These are phyloP conservation scores for Sporisorium exsertum DNA, from an alignment of 1,284 basidiomycete species.

Conservation along the genomic window DNA sequence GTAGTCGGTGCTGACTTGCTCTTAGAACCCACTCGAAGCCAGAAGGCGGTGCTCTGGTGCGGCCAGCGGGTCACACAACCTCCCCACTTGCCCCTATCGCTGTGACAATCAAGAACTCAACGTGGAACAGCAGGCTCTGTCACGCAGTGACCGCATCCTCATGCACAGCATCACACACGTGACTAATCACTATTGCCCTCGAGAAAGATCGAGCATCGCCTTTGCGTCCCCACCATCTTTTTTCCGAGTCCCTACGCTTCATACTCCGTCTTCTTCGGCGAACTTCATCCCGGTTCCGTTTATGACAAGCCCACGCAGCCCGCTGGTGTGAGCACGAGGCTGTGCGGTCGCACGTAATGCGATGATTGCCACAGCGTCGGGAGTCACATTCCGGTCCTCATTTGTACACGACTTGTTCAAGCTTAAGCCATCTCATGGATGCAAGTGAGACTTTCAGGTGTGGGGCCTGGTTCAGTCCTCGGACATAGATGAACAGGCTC, in stretches of 20 bases:
- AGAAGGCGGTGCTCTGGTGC: not conserved
- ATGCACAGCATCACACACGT: not conserved
- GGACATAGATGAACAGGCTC: too few species aligned
- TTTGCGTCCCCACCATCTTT: conserved; percentile 1
- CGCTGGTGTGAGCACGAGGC: not conserved
- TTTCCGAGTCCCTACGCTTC: not conserved
- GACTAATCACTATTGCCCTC: not conserved
- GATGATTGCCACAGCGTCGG: not conserved
- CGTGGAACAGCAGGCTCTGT: not conserved
- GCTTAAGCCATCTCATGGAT: not conserved
- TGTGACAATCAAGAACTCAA: too few species aligned
- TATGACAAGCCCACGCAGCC: not conserved
- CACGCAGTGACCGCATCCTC: not conserved
- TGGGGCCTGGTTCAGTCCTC: too few species aligned
- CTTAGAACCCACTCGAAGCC: not conserved
- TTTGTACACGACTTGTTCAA: not conserved
- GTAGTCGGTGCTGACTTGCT: not conserved
- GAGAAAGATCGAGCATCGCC: not conserved
- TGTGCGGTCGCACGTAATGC: not conserved
- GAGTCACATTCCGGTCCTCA: not conserved
- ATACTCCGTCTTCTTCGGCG: not conserved
- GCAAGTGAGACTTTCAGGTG: too few species aligned
- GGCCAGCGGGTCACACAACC: too few species aligned
- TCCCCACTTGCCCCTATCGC: too few species aligned
- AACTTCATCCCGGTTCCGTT: not conserved